Base-by-base conservation (phyloP, 805 yeast species). In the Candida morakotiae region DNA sequence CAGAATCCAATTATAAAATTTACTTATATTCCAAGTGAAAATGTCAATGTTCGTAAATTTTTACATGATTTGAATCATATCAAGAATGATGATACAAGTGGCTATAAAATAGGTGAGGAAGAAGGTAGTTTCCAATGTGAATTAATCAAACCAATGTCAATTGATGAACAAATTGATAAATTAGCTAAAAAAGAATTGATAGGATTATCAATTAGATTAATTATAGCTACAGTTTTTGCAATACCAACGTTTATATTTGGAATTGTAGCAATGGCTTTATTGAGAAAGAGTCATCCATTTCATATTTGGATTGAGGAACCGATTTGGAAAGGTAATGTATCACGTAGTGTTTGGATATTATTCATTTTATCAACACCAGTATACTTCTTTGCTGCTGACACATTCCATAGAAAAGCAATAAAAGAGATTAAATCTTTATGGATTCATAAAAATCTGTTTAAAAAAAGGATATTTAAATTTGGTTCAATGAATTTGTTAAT, bases 401-500 rank as follows among this genome's bases (percentile, higher is more conserved):
- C 80, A 2, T 84, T 83, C 60, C 93, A 84, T 48, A 47, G 62
- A 10, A 84, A 83, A 49, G 85, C 91, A 0, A 10, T 77, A 20
- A 71, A 70, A 35, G 91, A 83, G 49, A 45, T 83, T 2, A 51
- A 65, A 38, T 62, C 77, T 2, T 53, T 83, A 21, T 83, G 87
- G 85, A 52, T 62, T 11, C 64, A 67, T 29, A 73, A 72, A 25
- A 79, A 75, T 31, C 60, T 79, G 1, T 76, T 79, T 71, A 61
- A 52, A 16, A 69, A 75, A 44, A 61, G 88, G 28, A 43, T 83
- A 11, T 71, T 83, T 44, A 71, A 72, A 47, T 84, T 84, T 56
- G 94, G 94, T 2, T 81, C 88, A 2, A 84, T 84, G 91, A 83
- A 75, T 51, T 54, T 83, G 44, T 68, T 84, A 45, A 79, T 84